Percentiles rank a stretch among this genome's conserved stretches.
These are phyloP conservation scores for Metschnikowia borealis DNA, from an alignment of 805 yeast genomes.

Conservation along the genomic window DNA sequence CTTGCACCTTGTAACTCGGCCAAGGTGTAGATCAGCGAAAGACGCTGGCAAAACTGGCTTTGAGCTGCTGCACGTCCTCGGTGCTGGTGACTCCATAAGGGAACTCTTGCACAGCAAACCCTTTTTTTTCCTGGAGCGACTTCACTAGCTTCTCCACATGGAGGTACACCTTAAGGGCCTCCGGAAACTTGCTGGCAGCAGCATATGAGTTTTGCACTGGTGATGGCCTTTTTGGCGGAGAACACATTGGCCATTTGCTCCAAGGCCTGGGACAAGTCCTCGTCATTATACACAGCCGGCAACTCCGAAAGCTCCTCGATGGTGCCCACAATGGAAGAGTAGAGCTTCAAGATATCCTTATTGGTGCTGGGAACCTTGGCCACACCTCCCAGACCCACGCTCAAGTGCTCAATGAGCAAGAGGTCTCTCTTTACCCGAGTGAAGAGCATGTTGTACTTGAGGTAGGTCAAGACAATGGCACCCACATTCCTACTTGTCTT, in stretches of 20 bases:
- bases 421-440: conserved; percentile 72
- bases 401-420: conserved; percentile 38
- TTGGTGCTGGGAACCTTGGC: conserved; percentile 10
- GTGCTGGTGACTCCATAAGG: conserved; percentile 41
- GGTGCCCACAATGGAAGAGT: conserved; percentile 49
- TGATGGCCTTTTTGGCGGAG: conserved; percentile 38
- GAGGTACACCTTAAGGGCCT: conserved; percentile 44
- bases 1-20: conserved; percentile 41
- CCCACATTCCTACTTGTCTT: too few species aligned
- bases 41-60: conserved; percentile 15
- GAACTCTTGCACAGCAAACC: conserved; percentile 34
- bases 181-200: conserved; percentile 36
- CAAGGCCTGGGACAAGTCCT: conserved; percentile 55
- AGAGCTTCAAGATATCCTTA: conserved; percentile 47
- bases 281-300: conserved; percentile 91
- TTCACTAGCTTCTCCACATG: conserved; percentile 22
- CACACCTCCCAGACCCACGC: conserved; percentile 8
- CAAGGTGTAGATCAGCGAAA: conserved; percentile 38
- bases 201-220: conserved; percentile 46
- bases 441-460: conserved; percentile 62
- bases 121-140: conserved; percentile 7
- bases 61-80: conserved; percentile 26
- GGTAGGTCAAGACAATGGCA: conserved; percentile 71
- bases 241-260: conserved; percentile 47
- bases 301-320: conserved; percentile 63